phyloP scores from a whole-genome alignment of 352 stramenopile genomes.

The Phytophthora constricta region DNA sequence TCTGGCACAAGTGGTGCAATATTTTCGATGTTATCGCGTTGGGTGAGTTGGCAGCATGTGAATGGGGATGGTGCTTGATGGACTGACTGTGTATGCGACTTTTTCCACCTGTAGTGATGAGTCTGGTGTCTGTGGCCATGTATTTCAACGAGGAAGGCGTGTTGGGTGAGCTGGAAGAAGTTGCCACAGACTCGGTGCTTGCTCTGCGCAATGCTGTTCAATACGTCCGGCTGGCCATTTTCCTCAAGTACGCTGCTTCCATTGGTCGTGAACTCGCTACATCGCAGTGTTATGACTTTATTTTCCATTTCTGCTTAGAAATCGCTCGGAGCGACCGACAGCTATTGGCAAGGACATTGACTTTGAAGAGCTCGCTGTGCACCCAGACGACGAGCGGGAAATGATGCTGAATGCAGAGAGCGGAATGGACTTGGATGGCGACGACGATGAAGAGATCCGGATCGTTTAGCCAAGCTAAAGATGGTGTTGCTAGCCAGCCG shows the following conservation, averaged over 20 bases:
- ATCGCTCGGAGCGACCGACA: conserved; percentile 54
- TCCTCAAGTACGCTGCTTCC: conserved; percentile 69
- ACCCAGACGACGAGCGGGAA: conserved; percentile 53
- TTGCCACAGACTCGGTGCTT: conserved; percentile 77
- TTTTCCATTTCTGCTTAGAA: conserved; percentile 34
- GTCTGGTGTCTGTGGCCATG: conserved; percentile 76
- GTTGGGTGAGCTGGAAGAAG: conserved; percentile 83
- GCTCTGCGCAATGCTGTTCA: conserved; percentile 81
- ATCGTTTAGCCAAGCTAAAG: conserved; percentile 38
- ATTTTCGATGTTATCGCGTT: conserved; percentile 85
- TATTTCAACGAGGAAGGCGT: conserved; percentile 89
- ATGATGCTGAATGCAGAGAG: conserved; percentile 60
- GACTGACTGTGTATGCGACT: background rate
- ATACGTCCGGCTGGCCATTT: conserved; percentile 83
- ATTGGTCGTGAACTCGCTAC: too few relatives aligned
- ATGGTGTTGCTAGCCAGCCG: conserved; percentile 1
- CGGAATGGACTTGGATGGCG: conserved; percentile 44
- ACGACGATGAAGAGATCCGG: conserved; percentile 39
- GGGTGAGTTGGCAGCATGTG: conserved; percentile 32
- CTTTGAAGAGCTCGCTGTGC: conserved; percentile 51
- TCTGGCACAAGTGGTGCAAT: conserved; percentile 88
- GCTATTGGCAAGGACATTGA: conserved; percentile 70
- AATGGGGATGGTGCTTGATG: background rate
- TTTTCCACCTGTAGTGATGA: conserved; percentile 75
- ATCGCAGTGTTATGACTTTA: background rate